phyloP scores from a whole-genome alignment of 2,329 filamentous ascomycete species.

The Domatiomyces catenatus region DNA sequence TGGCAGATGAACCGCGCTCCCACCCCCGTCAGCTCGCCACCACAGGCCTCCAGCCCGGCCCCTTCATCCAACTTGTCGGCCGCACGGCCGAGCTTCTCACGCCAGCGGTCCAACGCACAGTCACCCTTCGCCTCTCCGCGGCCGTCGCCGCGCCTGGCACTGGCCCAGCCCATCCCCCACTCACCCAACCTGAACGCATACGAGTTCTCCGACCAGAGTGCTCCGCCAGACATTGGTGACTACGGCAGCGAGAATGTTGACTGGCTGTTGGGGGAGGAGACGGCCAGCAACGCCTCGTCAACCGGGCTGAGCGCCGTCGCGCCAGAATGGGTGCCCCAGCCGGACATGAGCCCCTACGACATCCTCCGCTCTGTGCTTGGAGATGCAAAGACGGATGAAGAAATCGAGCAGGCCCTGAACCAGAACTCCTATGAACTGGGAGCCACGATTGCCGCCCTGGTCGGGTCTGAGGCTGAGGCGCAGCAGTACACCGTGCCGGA shows the following conservation, averaged over 20 bases:
- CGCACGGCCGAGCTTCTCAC: slow-evolving; percentile 58
- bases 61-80: slow-evolving; percentile 56
- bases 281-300: slow-evolving; percentile 64
- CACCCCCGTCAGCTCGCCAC: slow-evolving; percentile 70
- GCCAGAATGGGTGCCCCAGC: slow-evolving; percentile 62
- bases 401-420: slow-evolving; percentile 82
- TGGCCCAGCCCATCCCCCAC: slow-evolving; percentile 86
- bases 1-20: slow-evolving; percentile 65
- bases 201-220: slow-evolving; percentile 75
- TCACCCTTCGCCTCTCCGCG: slow-evolving; percentile 91
- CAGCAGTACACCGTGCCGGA: slow-evolving; percentile 35
- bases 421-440: slow-evolving; percentile 85
- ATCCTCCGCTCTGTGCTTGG: slow-evolving; percentile 92
- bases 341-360: slow-evolving; percentile 94
- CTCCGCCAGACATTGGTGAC: slow-evolving; percentile 72
- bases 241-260: slow-evolving; percentile 89
- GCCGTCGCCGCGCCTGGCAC: slow-evolving; percentile 77
- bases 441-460: slow-evolving; percentile 76
- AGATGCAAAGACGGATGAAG: slow-evolving; percentile 76
- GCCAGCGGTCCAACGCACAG: slow-evolving; percentile 24
- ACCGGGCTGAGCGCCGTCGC: slow-evolving; percentile 57
- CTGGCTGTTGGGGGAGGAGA: slow-evolving; percentile 84
- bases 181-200: slow-evolving; percentile 90
- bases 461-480: slow-evolving; percentile 39
- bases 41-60: slow-evolving; percentile 62